These are phyloP conservation scores for Albifimbria verrucaria DNA, from an alignment of 2,329 filamentous ascomycete genomes.

Conservation along the genomic window DNA sequence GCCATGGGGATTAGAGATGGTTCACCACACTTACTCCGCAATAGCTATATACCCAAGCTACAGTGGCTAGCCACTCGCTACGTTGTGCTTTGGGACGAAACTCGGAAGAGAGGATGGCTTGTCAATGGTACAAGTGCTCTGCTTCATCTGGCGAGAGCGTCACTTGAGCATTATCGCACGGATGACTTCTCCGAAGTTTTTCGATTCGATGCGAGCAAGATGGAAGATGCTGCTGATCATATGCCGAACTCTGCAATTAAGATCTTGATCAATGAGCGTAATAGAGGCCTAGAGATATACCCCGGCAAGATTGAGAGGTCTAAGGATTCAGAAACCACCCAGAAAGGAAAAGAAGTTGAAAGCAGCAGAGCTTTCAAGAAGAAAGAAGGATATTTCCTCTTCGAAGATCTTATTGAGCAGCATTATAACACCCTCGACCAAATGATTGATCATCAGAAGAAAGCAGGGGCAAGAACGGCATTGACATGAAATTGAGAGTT, in stretches of 20 bases:
- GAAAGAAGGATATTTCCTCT: conserved; percentile 1
- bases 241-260: conserved; percentile 3
- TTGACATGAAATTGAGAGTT: conserved; percentile 4
- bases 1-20: not conserved
- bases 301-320: not conserved
- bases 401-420: conserved; percentile 14
- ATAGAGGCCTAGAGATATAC: conserved; percentile 1
- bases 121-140: conserved; percentile 23
- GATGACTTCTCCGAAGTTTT: conserved; percentile 5
- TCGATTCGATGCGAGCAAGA: not conserved
- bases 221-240: conserved; percentile 3
- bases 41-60: conserved; percentile 8
- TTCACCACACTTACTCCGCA: not conserved
- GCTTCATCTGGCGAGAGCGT: conserved; percentile 17
- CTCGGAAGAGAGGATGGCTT: conserved; percentile 24
- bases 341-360: not conserved
- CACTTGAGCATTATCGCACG: conserved; percentile 7
- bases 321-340: not conserved
- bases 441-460: conserved; percentile 19
- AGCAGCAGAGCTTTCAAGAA: not conserved
- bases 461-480: conserved; percentile 9
- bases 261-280: conserved; percentile 3
- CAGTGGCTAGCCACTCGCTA: conserved; percentile 14
- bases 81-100: conserved; percentile 21
- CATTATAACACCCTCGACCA: conserved; percentile 18